Conservation (phyloP, 805 yeast genomes). For the Starmerella gropengiesseri region DNA sequence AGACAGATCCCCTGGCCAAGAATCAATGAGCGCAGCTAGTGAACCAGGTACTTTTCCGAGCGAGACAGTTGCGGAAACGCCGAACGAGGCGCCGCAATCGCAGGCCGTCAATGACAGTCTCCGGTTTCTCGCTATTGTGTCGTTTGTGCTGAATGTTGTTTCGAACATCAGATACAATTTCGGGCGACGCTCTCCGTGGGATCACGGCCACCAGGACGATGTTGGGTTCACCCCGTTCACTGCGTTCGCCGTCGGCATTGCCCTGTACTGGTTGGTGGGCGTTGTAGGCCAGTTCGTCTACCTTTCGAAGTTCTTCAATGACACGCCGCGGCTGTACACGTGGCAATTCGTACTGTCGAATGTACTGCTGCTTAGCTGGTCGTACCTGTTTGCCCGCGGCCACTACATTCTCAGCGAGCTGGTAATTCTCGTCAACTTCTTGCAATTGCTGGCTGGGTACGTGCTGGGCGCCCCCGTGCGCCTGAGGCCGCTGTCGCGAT, state of each 20-base stretch:
- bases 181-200: constrained; percentile 40
- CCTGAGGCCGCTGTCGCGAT: constrained; percentile 41
- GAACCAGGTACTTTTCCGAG: background rate
- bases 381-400: constrained; percentile 45
- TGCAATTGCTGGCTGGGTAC: constrained; percentile 48
- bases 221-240: constrained; percentile 64
- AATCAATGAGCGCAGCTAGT: background rate
- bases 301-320: constrained; percentile 27
- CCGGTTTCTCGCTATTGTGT: constrained; percentile 39
- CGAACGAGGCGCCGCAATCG: background rate
- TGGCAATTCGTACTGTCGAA: constrained; percentile 58
- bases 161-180: constrained; percentile 48
- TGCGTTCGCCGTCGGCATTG: constrained; percentile 30
- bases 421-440: constrained; percentile 46
- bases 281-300: constrained; percentile 40
- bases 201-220: constrained; percentile 37
- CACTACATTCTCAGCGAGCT: constrained; percentile 51
- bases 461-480: constrained; percentile 49
- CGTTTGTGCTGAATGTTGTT: constrained; percentile 46
- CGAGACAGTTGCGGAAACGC: background rate
- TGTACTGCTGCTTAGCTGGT: constrained; percentile 52
- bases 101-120: constrained; percentile 7
- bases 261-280: constrained; percentile 49
- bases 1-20: too few species aligned
- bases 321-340: constrained; percentile 32